Percentiles rank a stretch among this genome's conserved stretches.
Evolutionary conservation across 192 early-diverging fungal species (phyloP).

Genomic region (Entrophospora sp.): DNA sequence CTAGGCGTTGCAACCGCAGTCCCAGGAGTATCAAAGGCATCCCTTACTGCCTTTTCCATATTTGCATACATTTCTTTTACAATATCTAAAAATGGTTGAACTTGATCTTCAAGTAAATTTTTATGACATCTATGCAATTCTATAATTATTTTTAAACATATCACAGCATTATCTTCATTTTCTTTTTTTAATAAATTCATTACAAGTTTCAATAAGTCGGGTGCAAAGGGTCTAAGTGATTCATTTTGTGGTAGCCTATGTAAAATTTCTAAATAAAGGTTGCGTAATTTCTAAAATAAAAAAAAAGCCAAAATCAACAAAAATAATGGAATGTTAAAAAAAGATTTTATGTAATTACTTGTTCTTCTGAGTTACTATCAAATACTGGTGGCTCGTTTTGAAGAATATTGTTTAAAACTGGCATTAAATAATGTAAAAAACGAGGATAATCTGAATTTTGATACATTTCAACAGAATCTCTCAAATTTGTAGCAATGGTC

Average conservation of each 20-base stretch:
- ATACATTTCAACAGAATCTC: conserved; percentile 85
- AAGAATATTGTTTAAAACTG: conserved; percentile 73
- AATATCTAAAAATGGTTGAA: conserved; percentile 83
- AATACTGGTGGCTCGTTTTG: conserved; percentile 64
- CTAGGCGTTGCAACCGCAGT: conserved; percentile 40
- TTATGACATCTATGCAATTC: conserved; percentile 90
- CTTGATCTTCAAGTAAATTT: conserved; percentile 71
- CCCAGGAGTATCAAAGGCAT: conserved; percentile 70
- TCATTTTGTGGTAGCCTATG: conserved; percentile 89
- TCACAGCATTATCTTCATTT: conserved; percentile 97
- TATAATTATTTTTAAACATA: conserved; percentile 88
- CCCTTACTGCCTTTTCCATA: conserved; percentile 77
- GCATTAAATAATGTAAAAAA: conserved; percentile 70
- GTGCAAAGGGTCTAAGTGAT: conserved; percentile 62
- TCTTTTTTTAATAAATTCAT: conserved; percentile 77
- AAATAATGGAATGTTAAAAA: too few relatives aligned
- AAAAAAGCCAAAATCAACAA: background rate
- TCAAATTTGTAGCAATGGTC: conserved; percentile 73
- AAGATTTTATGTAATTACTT: conserved; percentile 35
- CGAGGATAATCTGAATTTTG: conserved; percentile 79
- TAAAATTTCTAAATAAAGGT: conserved; percentile 82
- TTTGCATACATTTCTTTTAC: conserved; percentile 91
- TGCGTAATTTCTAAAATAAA: conserved; percentile 69
- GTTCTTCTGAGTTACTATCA: conserved; percentile 63
- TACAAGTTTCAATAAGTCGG: conserved; percentile 65